Conservation (phyloP, 2,329 filamentous ascomycete species). For the Talaromyces sp. region DNA sequence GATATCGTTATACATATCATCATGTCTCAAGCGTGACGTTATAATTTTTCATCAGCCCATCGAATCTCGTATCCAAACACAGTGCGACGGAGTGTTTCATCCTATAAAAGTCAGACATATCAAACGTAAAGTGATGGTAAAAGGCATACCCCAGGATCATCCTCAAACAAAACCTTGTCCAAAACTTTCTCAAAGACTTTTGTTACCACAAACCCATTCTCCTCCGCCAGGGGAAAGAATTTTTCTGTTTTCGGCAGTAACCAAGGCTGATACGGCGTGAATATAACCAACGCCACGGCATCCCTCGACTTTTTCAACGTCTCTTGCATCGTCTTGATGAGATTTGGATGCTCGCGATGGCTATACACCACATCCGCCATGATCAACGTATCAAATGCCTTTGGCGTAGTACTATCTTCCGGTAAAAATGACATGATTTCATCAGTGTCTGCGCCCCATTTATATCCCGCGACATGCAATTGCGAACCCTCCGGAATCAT, state of each 20-base stretch:
- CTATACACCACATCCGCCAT: conserved; percentile 89
- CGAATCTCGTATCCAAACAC: conserved; percentile 73
- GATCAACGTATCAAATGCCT: conserved; percentile 73
- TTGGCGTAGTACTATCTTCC: conserved; percentile 19
- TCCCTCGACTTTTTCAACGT: conserved; percentile 58
- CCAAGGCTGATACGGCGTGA: conserved; percentile 93
- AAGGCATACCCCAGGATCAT: conserved; percentile 68
- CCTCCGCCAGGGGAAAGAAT: conserved; percentile 76
- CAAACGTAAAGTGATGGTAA: not conserved
- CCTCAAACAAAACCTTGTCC: conserved; percentile 84
- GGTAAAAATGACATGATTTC: conserved; percentile 59
- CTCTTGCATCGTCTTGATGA: conserved; percentile 67
- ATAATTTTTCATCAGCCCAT: conserved; percentile 52
- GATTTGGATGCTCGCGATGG: conserved; percentile 77
- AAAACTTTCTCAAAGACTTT: conserved; percentile 78
- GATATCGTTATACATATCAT: conserved; percentile 9
- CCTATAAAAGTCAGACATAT: conserved; percentile 41
- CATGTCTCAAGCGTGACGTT: conserved; percentile 1
- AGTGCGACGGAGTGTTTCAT: conserved; percentile 74
- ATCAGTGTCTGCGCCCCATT: conserved; percentile 71
- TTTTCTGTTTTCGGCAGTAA: conserved; percentile 76
- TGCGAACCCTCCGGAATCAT: conserved; percentile 38
- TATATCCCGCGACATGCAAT: conserved; percentile 67
- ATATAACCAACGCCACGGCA: conserved; percentile 78
- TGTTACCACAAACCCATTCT: conserved; percentile 69